Conservation (phyloP, 2,329 filamentous ascomycete species). For the Talaromyces sp. region DNA sequence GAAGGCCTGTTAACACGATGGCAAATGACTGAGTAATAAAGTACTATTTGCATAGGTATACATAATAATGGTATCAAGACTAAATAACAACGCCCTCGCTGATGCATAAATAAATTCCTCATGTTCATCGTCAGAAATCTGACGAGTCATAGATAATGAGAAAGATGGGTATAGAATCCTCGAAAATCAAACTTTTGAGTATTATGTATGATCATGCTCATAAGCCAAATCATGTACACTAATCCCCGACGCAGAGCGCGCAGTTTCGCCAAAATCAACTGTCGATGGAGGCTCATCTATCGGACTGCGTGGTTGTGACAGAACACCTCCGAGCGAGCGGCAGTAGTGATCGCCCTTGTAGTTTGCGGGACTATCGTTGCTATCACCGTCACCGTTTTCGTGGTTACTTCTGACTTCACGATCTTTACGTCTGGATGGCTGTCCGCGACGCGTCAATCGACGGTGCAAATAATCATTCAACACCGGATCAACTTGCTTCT, state of each 20-base stretch:
- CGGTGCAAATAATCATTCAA: slow-evolving; percentile 18
- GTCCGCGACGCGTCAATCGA: neutral
- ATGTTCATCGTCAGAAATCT: too few species aligned
- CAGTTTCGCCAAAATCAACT: neutral
- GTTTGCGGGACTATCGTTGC: neutral
- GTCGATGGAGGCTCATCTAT: slow-evolving; percentile 10
- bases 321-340: slow-evolving; percentile 15
- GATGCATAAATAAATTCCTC: too few species aligned
- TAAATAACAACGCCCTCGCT: neutral
- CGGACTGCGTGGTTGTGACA: slow-evolving; percentile 17
- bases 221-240: slow-evolving; percentile 11
- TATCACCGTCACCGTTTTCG: neutral
- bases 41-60: neutral
- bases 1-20: neutral
- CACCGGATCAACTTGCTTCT: slow-evolving; percentile 49
- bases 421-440: slow-evolving; percentile 11
- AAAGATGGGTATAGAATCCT: neutral
- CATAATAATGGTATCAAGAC: neutral
- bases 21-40: neutral
- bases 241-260: neutral
- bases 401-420: neutral
- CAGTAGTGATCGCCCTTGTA: slow-evolving; percentile 7
- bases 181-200: neutral
- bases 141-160: neutral
- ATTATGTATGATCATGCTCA: neutral